These are phyloP conservation scores for Glycine tomentella DNA, from an alignment of 306 rosid species.

Conservation along the genomic window DNA sequence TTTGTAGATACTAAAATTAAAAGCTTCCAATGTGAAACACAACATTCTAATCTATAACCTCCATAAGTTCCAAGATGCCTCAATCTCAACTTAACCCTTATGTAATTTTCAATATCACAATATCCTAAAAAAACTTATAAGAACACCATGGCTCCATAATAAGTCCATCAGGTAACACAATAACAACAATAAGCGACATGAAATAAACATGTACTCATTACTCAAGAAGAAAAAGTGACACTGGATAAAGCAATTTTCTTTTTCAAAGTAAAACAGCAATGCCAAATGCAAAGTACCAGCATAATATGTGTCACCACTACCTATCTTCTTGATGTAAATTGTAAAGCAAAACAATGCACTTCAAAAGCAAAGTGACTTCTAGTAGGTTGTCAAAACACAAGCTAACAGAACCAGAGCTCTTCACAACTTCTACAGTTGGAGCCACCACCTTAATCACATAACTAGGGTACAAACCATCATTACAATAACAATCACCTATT, in stretches of 20 bases:
- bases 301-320: background rate
- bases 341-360: background rate
- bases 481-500: slow-evolving; percentile 29
- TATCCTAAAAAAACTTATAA: background rate
- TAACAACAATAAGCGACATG: background rate
- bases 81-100: background rate
- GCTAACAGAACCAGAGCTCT: slow-evolving; percentile 16
- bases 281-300: background rate
- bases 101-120: background rate
- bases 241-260: slow-evolving; percentile 5
- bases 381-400: background rate
- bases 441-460: slow-evolving; percentile 13
- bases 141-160: slow-evolving; percentile 1
- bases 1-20: background rate
- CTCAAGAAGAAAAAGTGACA: background rate
- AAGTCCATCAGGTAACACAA: background rate
- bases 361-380: slow-evolving; percentile 15
- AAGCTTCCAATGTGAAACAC: background rate
- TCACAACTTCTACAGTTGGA: slow-evolving; percentile 6
- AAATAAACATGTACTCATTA: background rate
- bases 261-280: background rate
- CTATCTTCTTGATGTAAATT: background rate
- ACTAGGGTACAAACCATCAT: slow-evolving; percentile 5
- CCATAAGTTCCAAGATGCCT: background rate
- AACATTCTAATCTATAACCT: slow-evolving; percentile 5